Conservation (phyloP, 306 rosid genomes). For the Amphicarpaea edgeworthii region DNA sequence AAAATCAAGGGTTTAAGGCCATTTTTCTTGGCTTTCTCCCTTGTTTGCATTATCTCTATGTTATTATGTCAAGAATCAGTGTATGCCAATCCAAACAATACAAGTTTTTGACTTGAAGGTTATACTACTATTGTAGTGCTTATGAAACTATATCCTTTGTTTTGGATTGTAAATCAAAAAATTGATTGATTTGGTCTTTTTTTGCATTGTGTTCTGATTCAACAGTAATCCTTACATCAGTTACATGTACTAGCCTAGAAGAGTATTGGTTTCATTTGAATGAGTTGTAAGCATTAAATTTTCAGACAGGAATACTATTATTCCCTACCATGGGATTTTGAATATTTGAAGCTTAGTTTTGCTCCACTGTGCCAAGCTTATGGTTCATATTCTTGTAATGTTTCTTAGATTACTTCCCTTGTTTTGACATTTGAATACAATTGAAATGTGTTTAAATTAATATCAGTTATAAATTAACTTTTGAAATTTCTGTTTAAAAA, state of each 20-base stretch:
- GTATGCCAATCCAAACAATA: constrained; percentile 45
- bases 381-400: not conserved
- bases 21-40: constrained; percentile 71
- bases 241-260: not conserved
- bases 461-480: too few species aligned
- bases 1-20: constrained; percentile 56
- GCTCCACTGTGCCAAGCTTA: not conserved
- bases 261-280: not conserved
- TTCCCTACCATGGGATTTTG: not conserved
- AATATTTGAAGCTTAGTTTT: not conserved
- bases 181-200: not conserved
- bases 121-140: constrained; percentile 30
- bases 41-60: constrained; percentile 36
- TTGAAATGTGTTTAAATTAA: not conserved
- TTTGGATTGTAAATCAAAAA: constrained; percentile 12
- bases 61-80: constrained; percentile 47
- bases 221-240: constrained; percentile 31
- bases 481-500: too few species aligned
- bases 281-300: constrained; percentile 20
- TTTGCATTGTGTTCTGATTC: not conserved
- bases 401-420: not conserved
- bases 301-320: not conserved
- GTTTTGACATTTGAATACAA: not conserved
- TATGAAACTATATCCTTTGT: constrained; percentile 3
- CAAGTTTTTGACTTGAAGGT: constrained; percentile 53